These are phyloP conservation scores for Cornus suecica DNA, from an alignment of 148 eudicot genomes.

Conservation along the genomic window DNA sequence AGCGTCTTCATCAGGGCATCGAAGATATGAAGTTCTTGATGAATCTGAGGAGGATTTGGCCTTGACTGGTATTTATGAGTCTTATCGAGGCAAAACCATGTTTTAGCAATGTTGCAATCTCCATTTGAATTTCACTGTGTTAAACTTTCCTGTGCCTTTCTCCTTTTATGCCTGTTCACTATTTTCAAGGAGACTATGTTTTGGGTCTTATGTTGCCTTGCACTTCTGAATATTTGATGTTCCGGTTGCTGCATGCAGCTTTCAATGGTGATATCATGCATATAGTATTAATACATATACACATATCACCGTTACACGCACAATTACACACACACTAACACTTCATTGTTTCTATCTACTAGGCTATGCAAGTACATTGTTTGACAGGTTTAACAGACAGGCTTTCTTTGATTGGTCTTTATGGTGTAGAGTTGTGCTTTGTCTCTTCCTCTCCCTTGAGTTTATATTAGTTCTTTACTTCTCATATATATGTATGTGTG, in stretches of 20 bases:
- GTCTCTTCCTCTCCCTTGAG: not conserved
- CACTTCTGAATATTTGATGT: not conserved
- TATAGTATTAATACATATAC: too few species aligned
- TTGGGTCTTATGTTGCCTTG: not conserved
- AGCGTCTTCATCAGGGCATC: constrained; percentile 89
- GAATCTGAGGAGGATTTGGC: constrained; percentile 49
- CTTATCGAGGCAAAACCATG: not conserved
- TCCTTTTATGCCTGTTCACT: not conserved
- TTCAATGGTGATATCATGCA: not conserved
- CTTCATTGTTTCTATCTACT: not conserved
- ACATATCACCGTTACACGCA: too few species aligned
- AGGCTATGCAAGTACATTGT: not conserved
- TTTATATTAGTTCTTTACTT: not conserved
- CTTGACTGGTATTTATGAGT: constrained; percentile 48
- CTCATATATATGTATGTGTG: not conserved
- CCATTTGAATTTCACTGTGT: not conserved
- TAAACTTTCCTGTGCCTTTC: not conserved
- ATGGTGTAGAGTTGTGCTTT: not conserved
- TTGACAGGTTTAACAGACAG: not conserved
- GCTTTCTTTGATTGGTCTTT: not conserved
- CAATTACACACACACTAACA: too few species aligned
- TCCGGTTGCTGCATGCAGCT: not conserved
- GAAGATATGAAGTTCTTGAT: constrained; percentile 64
- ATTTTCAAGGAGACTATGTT: not conserved
- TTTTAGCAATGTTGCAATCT: not conserved